Evolutionary conservation across 257 asterid genomes (phyloP), one percentile per base, ranked within the genome.

Genomic region (Rauvolfia tetraphylla): DNA sequence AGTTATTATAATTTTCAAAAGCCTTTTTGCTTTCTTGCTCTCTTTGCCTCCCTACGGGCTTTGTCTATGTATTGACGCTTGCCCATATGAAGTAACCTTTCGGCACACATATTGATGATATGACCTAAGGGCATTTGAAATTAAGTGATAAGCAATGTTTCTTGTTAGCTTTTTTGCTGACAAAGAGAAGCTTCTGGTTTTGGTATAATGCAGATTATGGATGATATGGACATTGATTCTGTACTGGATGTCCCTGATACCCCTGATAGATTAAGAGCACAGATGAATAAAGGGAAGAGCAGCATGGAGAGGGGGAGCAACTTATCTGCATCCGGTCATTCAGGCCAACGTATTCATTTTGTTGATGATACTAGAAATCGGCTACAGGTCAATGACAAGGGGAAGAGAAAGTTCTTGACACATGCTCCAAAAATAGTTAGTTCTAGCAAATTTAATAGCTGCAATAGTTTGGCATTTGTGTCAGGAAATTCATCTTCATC

Each of bases 221-320:
- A 93, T 83, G 82, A 67, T 20, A 81, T 91, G 90, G 92, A 87
- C 75, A 66, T 82, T 49, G 98, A 88, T 83, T 75, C 76, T 57
- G 39, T 78, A 17, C 41, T 80, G 62, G 96, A 87, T 78, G 86
- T 91, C 80, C 97, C 97, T 3, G 98, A 90, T 78, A 91, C 97
- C 82, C 98, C 98, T 1, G 92, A 88, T 75, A 84, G 92, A 82
- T 81, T 86, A 61, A 75, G 82, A 54, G 75, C 82, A 15, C 83
- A 46, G 63, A 74, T 79, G 69, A 70, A 46, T 41, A 59, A 65
- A 18, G 61, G 44, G 31, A 67, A 31, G 80, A 41, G 68, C 23
- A 33, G 68, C 41, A 66, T 51, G 31, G 70, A 81, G 75, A 78
- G 73, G 66, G 87, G 77, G 71, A 86, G 72, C 39, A 38, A 29